phyloP scores from a whole-genome alignment of 2,329 filamentous ascomycete genomes.

The Trichoderma brevicompactum region DNA sequence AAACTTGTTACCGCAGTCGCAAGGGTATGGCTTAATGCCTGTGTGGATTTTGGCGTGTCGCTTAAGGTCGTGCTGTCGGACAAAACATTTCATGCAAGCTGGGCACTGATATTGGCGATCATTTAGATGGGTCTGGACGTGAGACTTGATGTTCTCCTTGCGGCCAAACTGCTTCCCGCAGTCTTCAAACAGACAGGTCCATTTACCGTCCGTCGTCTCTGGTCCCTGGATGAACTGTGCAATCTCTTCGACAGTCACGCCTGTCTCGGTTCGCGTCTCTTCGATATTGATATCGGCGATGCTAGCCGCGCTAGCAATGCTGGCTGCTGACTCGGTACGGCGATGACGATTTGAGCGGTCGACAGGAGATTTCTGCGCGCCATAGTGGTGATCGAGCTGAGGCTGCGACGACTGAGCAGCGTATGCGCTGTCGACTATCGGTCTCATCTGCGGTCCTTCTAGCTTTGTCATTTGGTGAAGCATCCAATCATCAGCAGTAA shows the following conservation, averaged over 20 bases:
- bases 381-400: constrained; percentile 27
- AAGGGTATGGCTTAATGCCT: constrained; percentile 92
- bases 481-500: constrained; percentile 39
- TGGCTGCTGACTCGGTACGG: constrained; percentile 63
- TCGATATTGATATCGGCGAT: constrained; percentile 67
- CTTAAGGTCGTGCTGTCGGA: constrained; percentile 95
- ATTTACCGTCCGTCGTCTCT: constrained; percentile 74
- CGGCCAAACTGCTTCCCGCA: constrained; percentile 93
- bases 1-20: constrained; percentile 92
- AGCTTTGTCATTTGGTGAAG: constrained; percentile 53
- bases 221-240: constrained; percentile 74
- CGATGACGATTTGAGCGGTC: constrained; percentile 48
- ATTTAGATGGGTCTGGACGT: constrained; percentile 96
- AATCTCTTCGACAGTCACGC: constrained; percentile 85
- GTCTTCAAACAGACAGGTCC: constrained; percentile 74
- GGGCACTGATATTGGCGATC: constrained; percentile 95
- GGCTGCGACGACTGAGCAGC: constrained; percentile 40
- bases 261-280: constrained; percentile 73
- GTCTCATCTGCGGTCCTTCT: constrained; percentile 48
- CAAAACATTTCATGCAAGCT: constrained; percentile 92
- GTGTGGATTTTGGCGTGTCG: constrained; percentile 97
- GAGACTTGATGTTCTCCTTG: constrained; percentile 98
- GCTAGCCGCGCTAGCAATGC: constrained; percentile 61
- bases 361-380: constrained; percentile 30
- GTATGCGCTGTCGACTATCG: constrained; percentile 50